Evolutionary conservation across 225 moss, liverwort and hornwort species (phyloP).

Genomic region (Thuidium tamariscinum): DNA sequence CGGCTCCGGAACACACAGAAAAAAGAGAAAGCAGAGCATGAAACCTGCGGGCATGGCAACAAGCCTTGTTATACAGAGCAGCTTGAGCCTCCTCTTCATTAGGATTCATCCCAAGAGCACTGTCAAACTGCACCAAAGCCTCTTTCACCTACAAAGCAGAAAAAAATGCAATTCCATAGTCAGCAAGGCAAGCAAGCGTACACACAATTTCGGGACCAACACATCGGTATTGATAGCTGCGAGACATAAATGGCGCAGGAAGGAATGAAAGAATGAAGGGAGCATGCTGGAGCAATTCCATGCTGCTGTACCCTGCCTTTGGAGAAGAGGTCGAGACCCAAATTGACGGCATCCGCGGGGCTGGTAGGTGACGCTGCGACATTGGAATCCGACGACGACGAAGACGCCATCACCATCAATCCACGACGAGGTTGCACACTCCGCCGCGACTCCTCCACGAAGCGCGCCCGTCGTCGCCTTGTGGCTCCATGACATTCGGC

Average conservation of each 20-base stretch:
- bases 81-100: conserved; percentile 77
- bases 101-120: conserved; percentile 60
- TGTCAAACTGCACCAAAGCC: conserved; percentile 72
- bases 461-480: neutral
- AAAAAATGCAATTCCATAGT: neutral
- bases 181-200: neutral
- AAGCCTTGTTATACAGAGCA: conserved; percentile 96
- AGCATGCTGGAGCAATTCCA: conserved; percentile 6
- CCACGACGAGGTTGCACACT: neutral
- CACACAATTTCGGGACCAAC: neutral
- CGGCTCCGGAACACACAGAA: neutral
- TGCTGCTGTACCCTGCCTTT: conserved; percentile 73
- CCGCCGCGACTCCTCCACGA: neutral
- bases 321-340: conserved; percentile 73
- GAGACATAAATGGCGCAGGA: neutral
- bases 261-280: neutral
- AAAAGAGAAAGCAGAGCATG: neutral
- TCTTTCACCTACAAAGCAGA: conserved; percentile 53
- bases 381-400: conserved; percentile 6
- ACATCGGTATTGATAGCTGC: neutral
- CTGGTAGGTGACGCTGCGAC: conserved; percentile 23
- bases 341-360: conserved; percentile 66
- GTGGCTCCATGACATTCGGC: neutral
- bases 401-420: neutral
- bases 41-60: conserved; percentile 85